Conservation (phyloP, 441 rosid genomes). For the Pelargonium fulgidum region DNA sequence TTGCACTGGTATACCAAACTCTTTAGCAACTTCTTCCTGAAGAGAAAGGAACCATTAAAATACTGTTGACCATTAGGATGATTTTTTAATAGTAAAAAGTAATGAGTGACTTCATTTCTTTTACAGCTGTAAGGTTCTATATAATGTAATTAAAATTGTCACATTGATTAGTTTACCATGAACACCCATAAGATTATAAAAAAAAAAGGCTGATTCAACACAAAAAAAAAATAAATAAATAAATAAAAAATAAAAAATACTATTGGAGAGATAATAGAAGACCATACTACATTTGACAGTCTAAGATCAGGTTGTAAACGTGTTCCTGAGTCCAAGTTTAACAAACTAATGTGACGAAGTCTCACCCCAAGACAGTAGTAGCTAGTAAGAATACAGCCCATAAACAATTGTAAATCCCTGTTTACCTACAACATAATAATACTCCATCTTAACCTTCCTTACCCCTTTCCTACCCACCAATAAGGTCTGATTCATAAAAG, state of each 20-base stretch:
- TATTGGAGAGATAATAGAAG: not conserved
- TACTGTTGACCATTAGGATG: not conserved
- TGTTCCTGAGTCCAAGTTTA: not conserved
- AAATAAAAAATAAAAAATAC: no score
- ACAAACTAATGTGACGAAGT: not conserved
- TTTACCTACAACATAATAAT: not conserved
- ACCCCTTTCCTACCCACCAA: not conserved
- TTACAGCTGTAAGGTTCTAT: not conserved
- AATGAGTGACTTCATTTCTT: not conserved
- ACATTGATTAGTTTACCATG: not conserved
- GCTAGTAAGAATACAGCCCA: constrained; percentile 5
- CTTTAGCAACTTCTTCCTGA: constrained; percentile 50
- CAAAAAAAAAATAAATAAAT: not conserved
- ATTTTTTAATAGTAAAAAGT: not conserved
- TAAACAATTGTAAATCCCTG: not conserved
- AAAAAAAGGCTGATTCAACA: not conserved
- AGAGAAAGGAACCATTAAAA: constrained; percentile 11
- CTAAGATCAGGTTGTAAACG: not conserved
- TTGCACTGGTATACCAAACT: constrained; percentile 43
- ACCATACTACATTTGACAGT: not conserved
- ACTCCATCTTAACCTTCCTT: not conserved
- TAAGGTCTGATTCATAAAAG: not conserved
- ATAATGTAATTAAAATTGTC: not conserved
- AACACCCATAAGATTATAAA: not conserved
- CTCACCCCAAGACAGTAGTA: not conserved